A percentile compares a stretch with the other conserved stretches of the same genome.
Evolutionary conservation across 331 rosid species (phyloP).

Genomic region (Phaseolus coccineus): DNA sequence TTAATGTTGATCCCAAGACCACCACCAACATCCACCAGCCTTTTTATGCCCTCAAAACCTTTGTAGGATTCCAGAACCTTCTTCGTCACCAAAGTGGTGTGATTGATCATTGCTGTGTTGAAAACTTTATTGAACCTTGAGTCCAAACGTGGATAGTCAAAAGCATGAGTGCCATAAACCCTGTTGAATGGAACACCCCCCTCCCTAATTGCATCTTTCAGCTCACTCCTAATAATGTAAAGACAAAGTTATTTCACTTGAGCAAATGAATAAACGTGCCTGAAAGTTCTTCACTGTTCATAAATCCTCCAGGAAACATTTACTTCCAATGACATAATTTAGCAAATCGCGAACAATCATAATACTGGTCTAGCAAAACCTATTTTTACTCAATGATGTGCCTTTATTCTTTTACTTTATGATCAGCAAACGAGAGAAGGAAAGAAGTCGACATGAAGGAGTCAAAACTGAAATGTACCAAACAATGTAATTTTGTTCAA

Average conservation of each 20-base stretch:
- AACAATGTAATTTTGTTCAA: not conserved
- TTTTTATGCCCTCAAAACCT: constrained; percentile 40
- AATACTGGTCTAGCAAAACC: not conserved
- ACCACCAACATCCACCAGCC: constrained; percentile 55
- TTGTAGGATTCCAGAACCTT: constrained; percentile 45
- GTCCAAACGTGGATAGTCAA: constrained; percentile 45
- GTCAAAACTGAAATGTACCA: not conserved
- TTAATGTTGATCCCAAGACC: constrained; percentile 45
- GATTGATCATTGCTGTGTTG: constrained; percentile 46
- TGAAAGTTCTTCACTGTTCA: no score
- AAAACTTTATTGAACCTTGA: constrained; percentile 48
- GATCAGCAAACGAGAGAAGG: not conserved
- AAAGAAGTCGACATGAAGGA: not conserved
- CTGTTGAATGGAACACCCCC: constrained; percentile 52
- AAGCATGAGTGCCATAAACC: constrained; percentile 42
- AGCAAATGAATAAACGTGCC: no score
- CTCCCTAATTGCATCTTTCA: constrained; percentile 43
- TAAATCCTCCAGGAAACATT: no score
- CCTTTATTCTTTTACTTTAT: no score
- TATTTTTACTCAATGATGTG: not conserved
- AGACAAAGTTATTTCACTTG: not conserved
- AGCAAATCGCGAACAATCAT: not conserved
- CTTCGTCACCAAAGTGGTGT: constrained; percentile 42
- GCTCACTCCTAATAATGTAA: constrained; percentile 42
- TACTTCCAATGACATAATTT: no score